Conservation (phyloP, 163 green algal species). For the Trebouxia gelatinosa region DNA sequence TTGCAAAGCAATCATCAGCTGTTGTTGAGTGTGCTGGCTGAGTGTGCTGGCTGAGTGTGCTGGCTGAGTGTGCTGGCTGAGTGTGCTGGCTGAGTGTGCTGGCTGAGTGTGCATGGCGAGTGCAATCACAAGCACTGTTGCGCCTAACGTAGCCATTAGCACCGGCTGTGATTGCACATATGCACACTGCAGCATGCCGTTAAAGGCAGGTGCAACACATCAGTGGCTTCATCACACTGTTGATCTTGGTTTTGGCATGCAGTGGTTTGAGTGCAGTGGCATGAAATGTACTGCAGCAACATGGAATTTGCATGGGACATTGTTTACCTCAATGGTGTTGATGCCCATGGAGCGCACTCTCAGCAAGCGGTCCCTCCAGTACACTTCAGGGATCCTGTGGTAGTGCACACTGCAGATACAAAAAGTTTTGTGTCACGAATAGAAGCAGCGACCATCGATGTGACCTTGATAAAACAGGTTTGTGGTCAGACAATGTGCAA, state of each 20-base stretch:
- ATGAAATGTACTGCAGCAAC: too few relatives aligned
- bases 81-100: too few relatives aligned
- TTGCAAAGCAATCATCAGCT: too few relatives aligned
- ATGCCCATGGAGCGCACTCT: conserved; percentile 50
- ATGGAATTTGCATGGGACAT: too few relatives aligned
- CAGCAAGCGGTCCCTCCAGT: conserved; percentile 52
- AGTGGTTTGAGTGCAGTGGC: not conserved
- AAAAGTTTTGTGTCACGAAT: not conserved
- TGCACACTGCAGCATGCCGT: too few relatives aligned
- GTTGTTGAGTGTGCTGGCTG: too few relatives aligned
- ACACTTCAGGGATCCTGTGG: conserved; percentile 45
- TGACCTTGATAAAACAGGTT: not conserved
- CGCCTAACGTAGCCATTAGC: too few relatives aligned
- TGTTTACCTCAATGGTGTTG: conserved; percentile 50
- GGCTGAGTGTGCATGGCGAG: too few relatives aligned
- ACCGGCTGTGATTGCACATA: too few relatives aligned
- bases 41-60: too few relatives aligned
- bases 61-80: too few relatives aligned
- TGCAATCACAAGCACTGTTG: too few relatives aligned
- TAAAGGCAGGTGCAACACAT: not conserved
- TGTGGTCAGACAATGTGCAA: not conserved
- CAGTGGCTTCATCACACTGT: not conserved
- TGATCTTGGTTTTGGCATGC: not conserved
- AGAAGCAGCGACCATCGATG: not conserved
- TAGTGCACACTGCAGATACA: conserved; percentile 54